Conservation (phyloP, 768 basidiomycete genomes). For the Pholiota microspora region DNA sequence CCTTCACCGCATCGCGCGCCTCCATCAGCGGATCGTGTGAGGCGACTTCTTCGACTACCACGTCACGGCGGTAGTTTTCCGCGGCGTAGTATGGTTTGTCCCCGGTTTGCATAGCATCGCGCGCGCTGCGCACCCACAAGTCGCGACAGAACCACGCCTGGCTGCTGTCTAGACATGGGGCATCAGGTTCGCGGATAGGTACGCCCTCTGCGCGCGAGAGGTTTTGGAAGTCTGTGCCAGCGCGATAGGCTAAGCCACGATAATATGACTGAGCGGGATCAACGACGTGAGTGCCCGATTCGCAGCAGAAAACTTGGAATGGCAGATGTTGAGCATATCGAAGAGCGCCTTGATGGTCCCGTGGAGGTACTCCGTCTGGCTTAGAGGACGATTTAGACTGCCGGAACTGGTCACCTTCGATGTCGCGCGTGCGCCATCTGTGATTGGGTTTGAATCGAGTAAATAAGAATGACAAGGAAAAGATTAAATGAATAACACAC, state of each 20-base stretch:
- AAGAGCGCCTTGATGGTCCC: conserved; percentile 75
- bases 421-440: conserved; percentile 97
- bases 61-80: conserved; percentile 26
- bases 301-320: conserved; percentile 99
- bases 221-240: conserved; percentile 82
- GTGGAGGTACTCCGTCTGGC: conserved; percentile 87
- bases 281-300: conserved; percentile 95
- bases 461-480: neutral
- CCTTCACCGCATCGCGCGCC: conserved; percentile 30
- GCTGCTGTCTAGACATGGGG: conserved; percentile 89
- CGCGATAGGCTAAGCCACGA: conserved; percentile 80
- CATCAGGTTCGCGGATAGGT: conserved; percentile 66
- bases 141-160: conserved; percentile 99
- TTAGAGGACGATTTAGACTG: conserved; percentile 94
- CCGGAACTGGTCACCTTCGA: conserved; percentile 96
- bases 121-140: conserved; percentile 89
- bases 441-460: neutral
- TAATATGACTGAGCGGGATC: conserved; percentile 97
- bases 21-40: conserved; percentile 32
- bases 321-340: conserved; percentile 92
- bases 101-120: conserved; percentile 65
- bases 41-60: conserved; percentile 33
- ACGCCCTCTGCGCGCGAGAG: conserved; percentile 58
- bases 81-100: conserved; percentile 39
- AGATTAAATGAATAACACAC: conserved; percentile 38